Conservation (phyloP, 2,329 filamentous ascomycete genomes). For the Epichloe glyceriae region DNA sequence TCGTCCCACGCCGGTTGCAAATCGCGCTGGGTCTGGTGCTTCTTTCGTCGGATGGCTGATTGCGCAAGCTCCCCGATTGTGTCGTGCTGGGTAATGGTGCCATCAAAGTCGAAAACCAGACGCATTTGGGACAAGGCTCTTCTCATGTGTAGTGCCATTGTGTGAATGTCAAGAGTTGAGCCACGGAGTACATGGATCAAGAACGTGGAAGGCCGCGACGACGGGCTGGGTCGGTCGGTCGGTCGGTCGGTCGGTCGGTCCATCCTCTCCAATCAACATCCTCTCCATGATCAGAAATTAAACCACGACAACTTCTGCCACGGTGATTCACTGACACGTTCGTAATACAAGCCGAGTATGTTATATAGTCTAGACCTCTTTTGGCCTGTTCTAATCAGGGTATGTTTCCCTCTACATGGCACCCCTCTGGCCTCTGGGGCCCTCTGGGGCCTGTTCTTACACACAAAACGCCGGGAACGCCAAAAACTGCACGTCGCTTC, state of each 20-base stretch:
- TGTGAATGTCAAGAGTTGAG: no score
- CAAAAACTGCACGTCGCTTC: background rate
- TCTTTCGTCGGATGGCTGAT: constrained; percentile 26
- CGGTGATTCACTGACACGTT: background rate
- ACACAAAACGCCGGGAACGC: background rate
- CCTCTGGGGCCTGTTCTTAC: background rate
- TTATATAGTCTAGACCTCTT: constrained; percentile 2
- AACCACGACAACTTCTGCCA: no score
- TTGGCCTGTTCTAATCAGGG: constrained; percentile 12
- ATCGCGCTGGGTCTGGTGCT: constrained; percentile 14
- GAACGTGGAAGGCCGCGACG: no score
- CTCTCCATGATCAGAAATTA: background rate
- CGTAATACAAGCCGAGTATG: background rate
- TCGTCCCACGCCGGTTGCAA: constrained; percentile 29
- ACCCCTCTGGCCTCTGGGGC: background rate
- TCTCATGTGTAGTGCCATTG: background rate
- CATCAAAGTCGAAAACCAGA: constrained; percentile 46
- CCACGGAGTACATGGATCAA: no score
- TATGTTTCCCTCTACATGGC: constrained; percentile 8
- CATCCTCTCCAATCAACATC: background rate
- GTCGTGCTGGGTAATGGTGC: constrained; percentile 42
- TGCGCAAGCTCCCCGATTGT: constrained; percentile 36
- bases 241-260: no score
- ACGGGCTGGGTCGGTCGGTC: no score
- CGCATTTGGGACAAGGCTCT: constrained; percentile 19